Percentiles rank a stretch among this genome's conserved stretches.
Conservation (phyloP, 2,329 filamentous ascomycete species). For the Colletotrichum musicola region DNA sequence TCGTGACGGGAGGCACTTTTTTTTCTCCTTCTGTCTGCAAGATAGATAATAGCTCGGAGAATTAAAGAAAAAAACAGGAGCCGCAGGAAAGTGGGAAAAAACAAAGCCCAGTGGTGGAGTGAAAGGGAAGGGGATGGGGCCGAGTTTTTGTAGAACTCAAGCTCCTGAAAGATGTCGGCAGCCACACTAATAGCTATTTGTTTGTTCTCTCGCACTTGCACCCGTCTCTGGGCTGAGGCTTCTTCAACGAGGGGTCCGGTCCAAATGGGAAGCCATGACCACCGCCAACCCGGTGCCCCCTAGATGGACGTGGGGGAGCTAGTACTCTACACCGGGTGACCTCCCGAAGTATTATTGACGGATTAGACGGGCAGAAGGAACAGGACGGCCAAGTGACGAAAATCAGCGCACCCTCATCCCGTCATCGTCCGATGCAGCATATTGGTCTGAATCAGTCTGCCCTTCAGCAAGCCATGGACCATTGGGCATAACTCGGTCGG, state of each 20-base stretch:
- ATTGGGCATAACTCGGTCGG: neutral
- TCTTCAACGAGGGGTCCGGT: conserved; percentile 7
- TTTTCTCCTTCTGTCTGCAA: neutral
- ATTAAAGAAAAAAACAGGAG: conserved; percentile 8
- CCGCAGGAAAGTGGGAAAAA: neutral
- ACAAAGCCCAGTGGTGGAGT: neutral
- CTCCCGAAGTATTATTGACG: conserved; percentile 22
- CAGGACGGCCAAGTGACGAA: neutral
- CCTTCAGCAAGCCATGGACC: neutral
- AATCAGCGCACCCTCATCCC: conserved; percentile 33
- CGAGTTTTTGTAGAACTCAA: neutral
- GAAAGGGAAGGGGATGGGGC: neutral
- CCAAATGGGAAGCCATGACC: neutral
- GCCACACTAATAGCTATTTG: conserved; percentile 29
- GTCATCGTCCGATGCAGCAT: conserved; percentile 33
- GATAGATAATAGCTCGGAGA: neutral
- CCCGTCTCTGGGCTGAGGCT: neutral
- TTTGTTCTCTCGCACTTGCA: conserved; percentile 13
- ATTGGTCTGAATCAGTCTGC: conserved; percentile 23
- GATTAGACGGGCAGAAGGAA: conserved; percentile 27
- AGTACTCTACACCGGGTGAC: neutral
- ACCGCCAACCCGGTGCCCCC: neutral
- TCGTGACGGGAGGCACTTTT: conserved; percentile 13
- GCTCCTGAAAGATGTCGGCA: conserved; percentile 1
- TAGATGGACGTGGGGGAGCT: conserved; percentile 15